Base-by-base conservation (phyloP, 371 early-diverging fungal species). In the Saksenaea oblongispora region DNA sequence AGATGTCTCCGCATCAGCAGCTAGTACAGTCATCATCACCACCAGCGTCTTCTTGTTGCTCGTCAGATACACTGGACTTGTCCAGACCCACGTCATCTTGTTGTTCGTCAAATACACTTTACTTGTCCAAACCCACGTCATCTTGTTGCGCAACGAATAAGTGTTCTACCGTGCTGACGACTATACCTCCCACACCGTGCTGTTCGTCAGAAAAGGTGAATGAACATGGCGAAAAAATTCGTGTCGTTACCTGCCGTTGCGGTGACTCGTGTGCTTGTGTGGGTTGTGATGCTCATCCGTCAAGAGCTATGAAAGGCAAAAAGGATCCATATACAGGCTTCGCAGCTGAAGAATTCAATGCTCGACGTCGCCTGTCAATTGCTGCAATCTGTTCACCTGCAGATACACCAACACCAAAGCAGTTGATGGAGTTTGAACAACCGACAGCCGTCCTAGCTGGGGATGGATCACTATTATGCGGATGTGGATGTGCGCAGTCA, bases 271-370 rank as follows among this genome's bases (percentile, higher is more conserved):
- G 81, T 55, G 71, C 76, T 13, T 81, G 81, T 63, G 67, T 71
- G 54, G 81, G 81, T 1, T 81, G 81, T 42, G 81, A 81, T 60
- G 81, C 78, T 4, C 81, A 81, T 55, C 81, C 81, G 34, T 78
- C 76, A 13, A 67, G 76, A 3, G 78, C 70, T 2, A 78, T 81
- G 81, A 72, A 73, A 51, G 69, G 70, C 7, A 64, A 60, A 31
- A 63, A 65, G 5, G 81, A 81, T 63, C 76, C 78, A 0, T 78
- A 78, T 54, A 65, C 74, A 51, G 72, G 74, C 0, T 64, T 62
- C 37, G 55, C 55, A 1, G 47, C 57, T 14, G 57, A 65, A 22
- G 59, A 55, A 7, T 58, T 54, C 26, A 31, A 47, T 54, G 51
- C 61, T 36, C 44, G 71, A 34, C 54, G 66, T 22, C 66, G 66